Base-by-base conservation (phyloP, 2,329 filamentous ascomycete species). In the Ceratocystis alfenasii region DNA sequence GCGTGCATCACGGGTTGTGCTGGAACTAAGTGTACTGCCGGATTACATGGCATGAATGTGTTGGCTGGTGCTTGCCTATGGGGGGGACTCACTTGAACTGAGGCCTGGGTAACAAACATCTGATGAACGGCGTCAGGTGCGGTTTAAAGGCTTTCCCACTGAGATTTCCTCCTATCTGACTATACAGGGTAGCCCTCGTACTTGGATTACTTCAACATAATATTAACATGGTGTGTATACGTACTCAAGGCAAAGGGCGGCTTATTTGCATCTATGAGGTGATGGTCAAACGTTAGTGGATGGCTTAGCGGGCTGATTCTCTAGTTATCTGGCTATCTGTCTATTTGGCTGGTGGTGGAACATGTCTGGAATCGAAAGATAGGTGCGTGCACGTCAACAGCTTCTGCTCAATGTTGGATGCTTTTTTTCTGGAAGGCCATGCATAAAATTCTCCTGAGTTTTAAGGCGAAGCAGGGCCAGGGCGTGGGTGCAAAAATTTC, bases 341-440 rank as follows among this genome's bases (percentile, higher is more conserved):
- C n/a, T 33, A 6, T 25, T 30, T 59, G 7, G 22, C 12, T 57
- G 25, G 33, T 20, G 25, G 28, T 33, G 53, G 53, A 36, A 59
- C 53, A 59, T 17, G 22, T n/a, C 25, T 36, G 28, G 53, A 59
- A 59, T 59, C 53, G 53, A 59, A 59, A 59, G 53, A 33, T 59
- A n/a, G n/a, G 53, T n/a, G 53, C 28, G 53, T 59, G 28, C 53
- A 57, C 53, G 15, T 57, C 8, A n/a, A 57, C 25, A 57, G 17
- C 22, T 57, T 57, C 25, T 33, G 53, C 25, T 28, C 53, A 57
- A 15, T 36, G 53, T 30, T 30, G 17, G 33, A 36, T 28, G 28
- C 25, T 59, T 25, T 30, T 33, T 25, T 59, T 59, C 53, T 59
- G 28, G 53, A 36, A 59, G 28, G 53, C 5, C 25, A 30, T n/a